These are phyloP conservation scores for Pouteria campechiana DNA, from an alignment of 179 eudicot genomes.

Conservation along the genomic window DNA sequence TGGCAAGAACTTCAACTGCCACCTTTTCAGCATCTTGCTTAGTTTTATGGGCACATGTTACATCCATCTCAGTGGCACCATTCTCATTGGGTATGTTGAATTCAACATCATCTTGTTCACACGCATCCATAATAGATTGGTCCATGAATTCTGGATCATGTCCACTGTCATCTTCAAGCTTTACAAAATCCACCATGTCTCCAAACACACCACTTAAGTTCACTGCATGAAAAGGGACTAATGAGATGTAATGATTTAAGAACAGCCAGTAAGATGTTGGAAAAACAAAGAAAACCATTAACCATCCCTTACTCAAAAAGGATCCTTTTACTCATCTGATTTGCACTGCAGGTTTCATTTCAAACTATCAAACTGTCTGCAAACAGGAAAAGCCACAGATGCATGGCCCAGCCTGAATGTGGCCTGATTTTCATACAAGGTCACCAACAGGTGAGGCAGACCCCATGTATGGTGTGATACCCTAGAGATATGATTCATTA, in stretches of 20 bases:
- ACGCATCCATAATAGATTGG: constrained; percentile 22
- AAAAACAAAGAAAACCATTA: not conserved
- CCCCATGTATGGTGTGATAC: too few species aligned
- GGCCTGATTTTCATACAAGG: too few species aligned
- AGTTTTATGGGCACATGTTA: constrained; percentile 5
- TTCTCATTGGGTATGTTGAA: not conserved
- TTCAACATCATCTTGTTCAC: constrained; percentile 26
- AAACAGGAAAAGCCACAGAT: too few species aligned
- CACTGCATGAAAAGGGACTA: not conserved
- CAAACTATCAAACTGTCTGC: too few species aligned
- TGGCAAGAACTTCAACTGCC: constrained; percentile 48
- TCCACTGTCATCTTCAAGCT: constrained; percentile 8
- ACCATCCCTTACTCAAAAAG: too few species aligned
- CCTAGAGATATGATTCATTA: too few species aligned
- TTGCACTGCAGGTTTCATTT: too few species aligned
- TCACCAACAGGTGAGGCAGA: too few species aligned
- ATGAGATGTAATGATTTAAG: not conserved
- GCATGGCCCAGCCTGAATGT: too few species aligned
- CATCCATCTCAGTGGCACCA: constrained; percentile 2
- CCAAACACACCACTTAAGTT: not conserved
- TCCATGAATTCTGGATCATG: constrained; percentile 11
- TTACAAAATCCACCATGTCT: constrained; percentile 5
- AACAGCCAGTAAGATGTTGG: not conserved
- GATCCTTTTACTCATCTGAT: not conserved
- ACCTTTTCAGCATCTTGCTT: constrained; percentile 32